These are phyloP conservation scores for Letharia lupina DNA, from an alignment of 495 filamentous ascomycete genomes.

Conservation along the genomic window DNA sequence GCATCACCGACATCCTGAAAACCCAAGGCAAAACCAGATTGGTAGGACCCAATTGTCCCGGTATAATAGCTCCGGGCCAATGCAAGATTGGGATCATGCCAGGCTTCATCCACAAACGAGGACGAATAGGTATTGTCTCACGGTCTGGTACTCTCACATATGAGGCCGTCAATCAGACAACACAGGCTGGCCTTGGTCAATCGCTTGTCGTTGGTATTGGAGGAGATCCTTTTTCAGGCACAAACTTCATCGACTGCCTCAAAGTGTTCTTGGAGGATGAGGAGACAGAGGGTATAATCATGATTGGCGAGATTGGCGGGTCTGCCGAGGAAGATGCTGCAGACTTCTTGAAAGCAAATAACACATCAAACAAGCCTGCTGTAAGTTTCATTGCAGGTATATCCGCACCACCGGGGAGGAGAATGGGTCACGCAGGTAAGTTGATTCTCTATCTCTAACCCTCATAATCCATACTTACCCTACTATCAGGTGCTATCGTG, in stretches of 20 bases:
- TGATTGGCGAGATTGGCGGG: conserved; percentile 99
- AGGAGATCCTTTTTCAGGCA: conserved; percentile 96
- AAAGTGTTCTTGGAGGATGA: conserved; percentile 92
- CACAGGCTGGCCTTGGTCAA: conserved; percentile 90
- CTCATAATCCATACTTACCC: conserved; percentile 16
- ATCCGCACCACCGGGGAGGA: conserved; percentile 85
- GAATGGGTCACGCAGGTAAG: conserved; percentile 92
- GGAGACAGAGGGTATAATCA: conserved; percentile 98
- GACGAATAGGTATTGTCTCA: conserved; percentile 96
- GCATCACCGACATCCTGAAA: conserved; percentile 96
- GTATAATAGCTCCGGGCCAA: conserved; percentile 94
- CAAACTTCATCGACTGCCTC: conserved; percentile 99
- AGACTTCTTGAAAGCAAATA: conserved; percentile 87
- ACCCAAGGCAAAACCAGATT: conserved; percentile 93
- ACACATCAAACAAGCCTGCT: conserved; percentile 87
- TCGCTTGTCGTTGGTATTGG: conserved; percentile 97
- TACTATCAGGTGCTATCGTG: conserved; percentile 69
- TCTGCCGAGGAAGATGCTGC: conserved; percentile 96
- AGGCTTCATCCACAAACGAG: conserved; percentile 99
- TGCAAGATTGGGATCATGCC: conserved; percentile 99
- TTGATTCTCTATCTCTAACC: conserved; percentile 1
- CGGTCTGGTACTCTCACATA: conserved; percentile 97
- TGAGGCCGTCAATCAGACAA: conserved; percentile 99
- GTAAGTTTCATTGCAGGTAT: conserved; percentile 99
- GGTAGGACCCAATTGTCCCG: conserved; percentile 96